These are phyloP conservation scores for Tuber aestivum DNA, from an alignment of 495 filamentous ascomycete genomes.

Conservation along the genomic window DNA sequence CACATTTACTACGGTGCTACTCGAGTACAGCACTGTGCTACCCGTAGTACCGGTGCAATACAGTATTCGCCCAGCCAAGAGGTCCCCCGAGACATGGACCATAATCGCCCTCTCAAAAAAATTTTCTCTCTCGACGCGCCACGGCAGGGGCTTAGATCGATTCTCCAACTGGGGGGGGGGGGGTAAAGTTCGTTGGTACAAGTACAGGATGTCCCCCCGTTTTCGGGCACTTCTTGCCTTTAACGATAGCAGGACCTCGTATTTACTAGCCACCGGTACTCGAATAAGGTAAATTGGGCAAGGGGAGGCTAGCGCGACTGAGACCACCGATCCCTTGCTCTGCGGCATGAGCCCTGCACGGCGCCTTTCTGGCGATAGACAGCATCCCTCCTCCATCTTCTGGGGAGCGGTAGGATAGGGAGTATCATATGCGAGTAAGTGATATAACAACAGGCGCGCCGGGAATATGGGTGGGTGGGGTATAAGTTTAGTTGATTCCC, in stretches of 20 bases:
- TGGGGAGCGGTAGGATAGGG: background rate
- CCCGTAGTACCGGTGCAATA: too few species aligned
- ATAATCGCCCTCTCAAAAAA: too few species aligned
- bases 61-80: background rate
- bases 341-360: background rate
- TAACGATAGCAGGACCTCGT: background rate
- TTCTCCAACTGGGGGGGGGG: background rate
- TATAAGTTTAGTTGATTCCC: background rate
- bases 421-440: too few species aligned
- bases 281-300: background rate
- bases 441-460: background rate
- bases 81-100: background rate
- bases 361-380: background rate
- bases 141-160: background rate
- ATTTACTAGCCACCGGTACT: background rate
- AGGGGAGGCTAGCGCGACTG: background rate
- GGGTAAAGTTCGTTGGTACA: background rate
- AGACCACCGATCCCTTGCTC: background rate
- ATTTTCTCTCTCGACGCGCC: too few species aligned
- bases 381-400: background rate
- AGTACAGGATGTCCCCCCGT: background rate
- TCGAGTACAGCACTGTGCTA: background rate
- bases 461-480: background rate
- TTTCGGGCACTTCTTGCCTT: background rate
- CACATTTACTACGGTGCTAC: background rate